A percentile compares a stretch with the other conserved stretches of the same genome.
Conservation (phyloP, 768 basidiomycete species). For the Boletus speciosus region DNA sequence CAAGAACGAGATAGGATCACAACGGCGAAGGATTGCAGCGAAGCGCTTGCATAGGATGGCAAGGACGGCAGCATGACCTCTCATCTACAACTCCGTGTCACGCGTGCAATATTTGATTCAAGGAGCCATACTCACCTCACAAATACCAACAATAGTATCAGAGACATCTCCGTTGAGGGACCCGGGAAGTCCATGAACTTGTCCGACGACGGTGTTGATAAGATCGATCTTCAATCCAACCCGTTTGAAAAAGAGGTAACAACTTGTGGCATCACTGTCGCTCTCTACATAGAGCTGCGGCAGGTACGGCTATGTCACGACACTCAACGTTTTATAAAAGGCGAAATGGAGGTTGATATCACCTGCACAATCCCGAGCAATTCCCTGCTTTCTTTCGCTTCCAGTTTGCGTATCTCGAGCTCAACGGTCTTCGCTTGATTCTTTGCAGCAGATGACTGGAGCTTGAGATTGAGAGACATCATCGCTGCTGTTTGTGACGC, state of each 20-base stretch:
- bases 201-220: conserved; percentile 77
- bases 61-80: conserved; percentile 76
- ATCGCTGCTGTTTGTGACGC: conserved; percentile 88
- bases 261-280: conserved; percentile 84
- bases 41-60: conserved; percentile 88
- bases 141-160: conserved; percentile 87
- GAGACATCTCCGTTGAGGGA: conserved; percentile 79
- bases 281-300: conserved; percentile 87
- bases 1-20: conserved; percentile 83
- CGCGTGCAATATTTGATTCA: not conserved
- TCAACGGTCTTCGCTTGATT: conserved; percentile 89
- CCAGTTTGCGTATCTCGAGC: conserved; percentile 80
- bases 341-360: not conserved
- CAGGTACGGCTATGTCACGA: conserved; percentile 67
- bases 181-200: conserved; percentile 80
- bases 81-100: conserved; percentile 50
- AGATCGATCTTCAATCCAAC: conserved; percentile 84
- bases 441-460: conserved; percentile 89
- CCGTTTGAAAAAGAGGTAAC: conserved; percentile 91
- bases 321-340: conserved; percentile 1
- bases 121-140: conserved; percentile 59
- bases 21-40: conserved; percentile 73
- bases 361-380: conserved; percentile 83
- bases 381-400: conserved; percentile 79
- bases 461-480: conserved; percentile 91